phyloP scores from a whole-genome alignment of 371 early-diverging fungal species.

The Syncephalastrum sp. region DNA sequence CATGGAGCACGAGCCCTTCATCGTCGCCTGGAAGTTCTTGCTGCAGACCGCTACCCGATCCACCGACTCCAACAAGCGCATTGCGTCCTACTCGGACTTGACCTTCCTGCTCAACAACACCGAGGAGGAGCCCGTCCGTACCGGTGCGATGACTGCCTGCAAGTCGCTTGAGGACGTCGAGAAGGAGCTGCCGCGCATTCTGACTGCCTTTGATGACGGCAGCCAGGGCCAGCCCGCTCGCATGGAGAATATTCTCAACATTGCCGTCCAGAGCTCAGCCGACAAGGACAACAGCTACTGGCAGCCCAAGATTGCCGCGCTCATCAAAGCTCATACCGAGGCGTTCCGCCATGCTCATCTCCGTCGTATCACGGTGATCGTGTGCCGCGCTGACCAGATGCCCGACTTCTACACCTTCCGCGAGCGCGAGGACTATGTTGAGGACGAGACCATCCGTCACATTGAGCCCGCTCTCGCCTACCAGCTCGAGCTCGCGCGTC shows the following conservation, averaged over 20 bases:
- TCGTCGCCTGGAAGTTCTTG: constrained; percentile 82
- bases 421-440: constrained; percentile 79
- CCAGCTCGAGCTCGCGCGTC: constrained; percentile 90
- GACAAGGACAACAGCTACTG: constrained; percentile 66
- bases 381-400: constrained; percentile 78
- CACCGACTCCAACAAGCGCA: constrained; percentile 65
- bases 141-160: constrained; percentile 69
- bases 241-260: constrained; percentile 80
- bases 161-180: constrained; percentile 55
- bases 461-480: constrained; percentile 98
- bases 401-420: constrained; percentile 97
- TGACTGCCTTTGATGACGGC: constrained; percentile 50
- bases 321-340: constrained; percentile 53
- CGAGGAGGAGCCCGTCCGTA: constrained; percentile 65
- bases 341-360: constrained; percentile 75
- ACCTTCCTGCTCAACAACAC: constrained; percentile 66
- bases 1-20: constrained; percentile 67
- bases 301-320: constrained; percentile 58
- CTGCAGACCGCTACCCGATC: constrained; percentile 56
- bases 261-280: constrained; percentile 64
- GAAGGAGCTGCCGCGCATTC: constrained; percentile 49
- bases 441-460: constrained; percentile 95
- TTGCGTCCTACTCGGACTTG: constrained; percentile 70
- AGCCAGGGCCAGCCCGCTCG: constrained; percentile 20
- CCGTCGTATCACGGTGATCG: constrained; percentile 90